Conservation (phyloP, 768 basidiomycete species). For the Suillus plorans region DNA sequence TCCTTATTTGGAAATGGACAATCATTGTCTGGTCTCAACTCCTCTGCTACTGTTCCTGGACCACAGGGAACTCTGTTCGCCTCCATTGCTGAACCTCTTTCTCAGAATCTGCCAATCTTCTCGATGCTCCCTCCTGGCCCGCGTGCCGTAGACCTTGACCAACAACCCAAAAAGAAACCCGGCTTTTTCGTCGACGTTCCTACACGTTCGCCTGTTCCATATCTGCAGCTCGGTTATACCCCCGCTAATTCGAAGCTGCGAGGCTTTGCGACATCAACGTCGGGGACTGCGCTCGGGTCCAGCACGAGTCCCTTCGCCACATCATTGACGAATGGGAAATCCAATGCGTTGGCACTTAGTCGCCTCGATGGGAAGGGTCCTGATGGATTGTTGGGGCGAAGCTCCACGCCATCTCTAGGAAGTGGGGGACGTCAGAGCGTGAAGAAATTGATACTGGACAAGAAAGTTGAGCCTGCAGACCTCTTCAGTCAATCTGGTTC, state of each 20-base stretch:
- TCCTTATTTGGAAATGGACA: slow-evolving; percentile 42
- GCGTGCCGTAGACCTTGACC: slow-evolving; percentile 59
- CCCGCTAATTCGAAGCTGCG: slow-evolving; percentile 65
- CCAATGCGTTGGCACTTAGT: slow-evolving; percentile 53
- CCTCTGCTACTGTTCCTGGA: slow-evolving; percentile 42
- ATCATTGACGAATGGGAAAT: slow-evolving; percentile 55
- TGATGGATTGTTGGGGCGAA: slow-evolving; percentile 49
- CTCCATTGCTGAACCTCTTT: slow-evolving; percentile 86
- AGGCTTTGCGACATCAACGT: slow-evolving; percentile 55
- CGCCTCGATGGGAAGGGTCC: slow-evolving; percentile 44
- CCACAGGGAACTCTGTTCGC: slow-evolving; percentile 69
- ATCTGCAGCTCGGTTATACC: slow-evolving; percentile 63
- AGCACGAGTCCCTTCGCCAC: slow-evolving; percentile 38
- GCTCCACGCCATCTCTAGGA: slow-evolving; percentile 63
- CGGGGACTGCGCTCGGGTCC: slow-evolving; percentile 34
- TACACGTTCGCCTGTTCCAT: slow-evolving; percentile 67
- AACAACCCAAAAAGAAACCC: slow-evolving; percentile 70
- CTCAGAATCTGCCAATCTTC: slow-evolving; percentile 69
- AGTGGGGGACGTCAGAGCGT: slow-evolving; percentile 77
- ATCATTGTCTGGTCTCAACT: slow-evolving; percentile 33
- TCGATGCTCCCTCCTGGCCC: slow-evolving; percentile 73
- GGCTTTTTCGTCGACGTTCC: slow-evolving; percentile 78
- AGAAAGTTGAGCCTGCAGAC: slow-evolving; percentile 75
- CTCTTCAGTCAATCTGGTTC: slow-evolving; percentile 54
- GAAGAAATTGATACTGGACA: slow-evolving; percentile 90